phyloP scores from a whole-genome alignment of 805 yeast species.

The Hanseniaspora nectarophila region DNA sequence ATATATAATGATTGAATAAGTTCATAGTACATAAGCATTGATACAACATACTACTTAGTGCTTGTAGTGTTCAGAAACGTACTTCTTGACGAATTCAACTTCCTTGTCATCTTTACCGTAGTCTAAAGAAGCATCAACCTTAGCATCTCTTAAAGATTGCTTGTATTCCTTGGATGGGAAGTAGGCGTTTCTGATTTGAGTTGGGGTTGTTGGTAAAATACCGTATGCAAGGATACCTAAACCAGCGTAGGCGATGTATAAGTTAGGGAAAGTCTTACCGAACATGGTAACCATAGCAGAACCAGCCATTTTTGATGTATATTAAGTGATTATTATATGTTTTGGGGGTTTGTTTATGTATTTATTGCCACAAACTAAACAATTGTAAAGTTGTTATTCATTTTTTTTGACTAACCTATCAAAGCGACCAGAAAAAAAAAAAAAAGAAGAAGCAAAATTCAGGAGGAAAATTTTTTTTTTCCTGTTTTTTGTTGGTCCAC shows the following conservation, averaged over 20 bases:
- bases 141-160: conserved; percentile 6
- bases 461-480: background rate
- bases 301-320: conserved; percentile 10
- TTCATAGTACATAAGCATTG: background rate
- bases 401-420: no score
- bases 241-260: conserved; percentile 13
- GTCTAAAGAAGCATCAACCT: conserved; percentile 13
- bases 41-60: background rate
- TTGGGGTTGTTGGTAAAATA: conserved; percentile 12
- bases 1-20: background rate
- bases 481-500: background rate
- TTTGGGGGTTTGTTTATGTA: background rate
- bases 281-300: conserved; percentile 13
- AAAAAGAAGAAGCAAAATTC: no score
- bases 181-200: conserved; percentile 6
- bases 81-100: conserved; percentile 12
- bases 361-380: background rate
- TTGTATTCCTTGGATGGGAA: conserved; percentile 11
- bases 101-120: conserved; percentile 12
- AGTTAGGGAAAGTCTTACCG: conserved; percentile 13
- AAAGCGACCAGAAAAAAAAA: no score
- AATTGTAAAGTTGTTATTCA: no score
- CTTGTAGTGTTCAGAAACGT: conserved; percentile 14
- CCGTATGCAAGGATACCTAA: conserved; percentile 5
- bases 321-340: no score